Evolutionary conservation across 1,139 yeast genomes (phyloP), one percentile per base, ranked within the genome.

Genomic region (Debaryomyces sp.): DNA sequence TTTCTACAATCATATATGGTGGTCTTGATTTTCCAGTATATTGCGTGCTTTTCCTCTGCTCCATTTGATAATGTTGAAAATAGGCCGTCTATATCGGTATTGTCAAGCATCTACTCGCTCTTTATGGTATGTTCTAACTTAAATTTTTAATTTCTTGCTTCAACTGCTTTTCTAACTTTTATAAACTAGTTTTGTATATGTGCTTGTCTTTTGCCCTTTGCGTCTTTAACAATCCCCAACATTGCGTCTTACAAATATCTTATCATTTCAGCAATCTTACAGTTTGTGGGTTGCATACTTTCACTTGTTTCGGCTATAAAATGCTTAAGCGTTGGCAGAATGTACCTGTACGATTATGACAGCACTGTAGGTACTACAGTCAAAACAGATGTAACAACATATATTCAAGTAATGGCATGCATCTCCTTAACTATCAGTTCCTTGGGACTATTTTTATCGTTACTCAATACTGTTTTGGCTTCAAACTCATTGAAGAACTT

Each of bases 21-120:
- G 0, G 57, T 67, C 21, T 61, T 78, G 50, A 51, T 75, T 30
- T 50, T 63, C 1, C 78, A 78, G 53, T 72, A 78, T 45, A 53
- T 75, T 3, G 57, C 68, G 27, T 66, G 73, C 38, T 79, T 73
- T 52, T 60, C 67, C 18, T 67, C 72, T 2, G 70, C 76, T 32
- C 80, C 82, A 1, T 74, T 73, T 51, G 76, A 77, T 18, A 71
- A 67, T 15, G 68, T 79, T 7, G 68, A 65, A 29, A 68, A 75
- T 46, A 59, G 78, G 24, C 82, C 83, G 0, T 47, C 61, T 1
- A 54, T 69, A 2, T 53, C 62, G 4, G 50, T 68, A 1, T 52
- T 75, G 2, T 64, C 72, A 4, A 58, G 60, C 29, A 48, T 68
- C n/a, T 68, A 56, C 48, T 58, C 67, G 38, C 47, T 69, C 7